phyloP scores from a whole-genome alignment of 306 rosid species.

The Gynostemma pentaphyllum region DNA sequence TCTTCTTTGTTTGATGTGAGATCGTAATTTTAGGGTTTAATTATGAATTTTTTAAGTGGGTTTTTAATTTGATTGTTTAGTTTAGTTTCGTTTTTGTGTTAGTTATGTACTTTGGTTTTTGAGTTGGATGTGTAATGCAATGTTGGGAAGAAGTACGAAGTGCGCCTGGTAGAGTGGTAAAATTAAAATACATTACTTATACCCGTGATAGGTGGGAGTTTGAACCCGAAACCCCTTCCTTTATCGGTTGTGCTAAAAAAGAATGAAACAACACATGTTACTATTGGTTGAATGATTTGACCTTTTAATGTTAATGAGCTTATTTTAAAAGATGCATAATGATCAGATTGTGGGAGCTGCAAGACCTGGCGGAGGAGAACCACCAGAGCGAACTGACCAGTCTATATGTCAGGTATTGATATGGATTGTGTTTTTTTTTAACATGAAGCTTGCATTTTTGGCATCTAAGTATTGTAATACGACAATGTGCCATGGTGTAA shows the following conservation, averaged over 20 bases:
- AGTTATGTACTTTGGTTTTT: neutral
- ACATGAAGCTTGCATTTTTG: conserved; percentile 9
- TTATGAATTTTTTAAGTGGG: neutral
- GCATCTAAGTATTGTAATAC: conserved; percentile 14
- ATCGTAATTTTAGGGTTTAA: conserved; percentile 11
- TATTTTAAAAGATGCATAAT: conserved; percentile 20
- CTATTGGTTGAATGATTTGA: conserved; percentile 6
- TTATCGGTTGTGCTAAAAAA: no score
- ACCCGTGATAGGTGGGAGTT: no score
- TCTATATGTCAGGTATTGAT: conserved; percentile 75
- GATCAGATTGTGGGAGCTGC: conserved; percentile 61
- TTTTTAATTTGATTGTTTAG: neutral
- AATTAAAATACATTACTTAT: conserved; percentile 11
- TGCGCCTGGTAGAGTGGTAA: neutral
- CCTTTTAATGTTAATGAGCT: neutral
- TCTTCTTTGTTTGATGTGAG: neutral
- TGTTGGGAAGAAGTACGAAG: neutral
- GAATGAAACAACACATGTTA: neutral
- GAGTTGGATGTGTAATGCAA: neutral
- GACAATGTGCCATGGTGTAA: neutral
- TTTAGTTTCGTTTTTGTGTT: neutral
- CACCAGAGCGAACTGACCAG: conserved; percentile 74
- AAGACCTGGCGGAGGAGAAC: conserved; percentile 55
- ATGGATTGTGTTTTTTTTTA: conserved; percentile 13
- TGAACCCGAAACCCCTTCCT: no score